phyloP scores from a whole-genome alignment of 2,329 filamentous ascomycete species.

The Pseudogymnoascus sp. region DNA sequence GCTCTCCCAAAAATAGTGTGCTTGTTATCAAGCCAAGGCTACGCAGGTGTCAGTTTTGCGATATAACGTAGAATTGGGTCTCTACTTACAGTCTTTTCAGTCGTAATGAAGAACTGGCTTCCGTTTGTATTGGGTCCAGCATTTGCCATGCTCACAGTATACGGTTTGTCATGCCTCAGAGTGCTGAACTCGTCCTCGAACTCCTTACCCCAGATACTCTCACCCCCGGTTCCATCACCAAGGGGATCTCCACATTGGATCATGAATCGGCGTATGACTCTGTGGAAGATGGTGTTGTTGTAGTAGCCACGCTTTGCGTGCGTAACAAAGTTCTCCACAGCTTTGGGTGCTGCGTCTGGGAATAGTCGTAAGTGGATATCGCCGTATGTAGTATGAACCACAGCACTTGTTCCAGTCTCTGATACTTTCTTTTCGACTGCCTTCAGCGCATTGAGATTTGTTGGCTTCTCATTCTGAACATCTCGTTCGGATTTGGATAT shows the following conservation, averaged over 20 bases:
- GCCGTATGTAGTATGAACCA: slow-evolving; percentile 86
- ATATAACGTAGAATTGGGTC: background rate
- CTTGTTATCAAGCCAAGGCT: slow-evolving; percentile 90
- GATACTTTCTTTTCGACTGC: slow-evolving; percentile 51
- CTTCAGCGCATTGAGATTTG: slow-evolving; percentile 50
- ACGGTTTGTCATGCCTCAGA: slow-evolving; percentile 89
- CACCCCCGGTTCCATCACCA: slow-evolving; percentile 82
- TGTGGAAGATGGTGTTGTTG: slow-evolving; percentile 95
- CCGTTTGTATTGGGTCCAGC: slow-evolving; percentile 92
- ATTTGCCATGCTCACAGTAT: slow-evolving; percentile 96
- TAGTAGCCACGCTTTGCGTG: slow-evolving; percentile 89
- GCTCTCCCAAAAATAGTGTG: slow-evolving; percentile 94
- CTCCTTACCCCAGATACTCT: slow-evolving; percentile 86
- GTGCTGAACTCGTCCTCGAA: slow-evolving; percentile 92
- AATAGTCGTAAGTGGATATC: slow-evolving; percentile 92
- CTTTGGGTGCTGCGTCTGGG: slow-evolving; percentile 84
- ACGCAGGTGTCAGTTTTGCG: slow-evolving; percentile 17
- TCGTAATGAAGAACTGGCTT: slow-evolving; percentile 97
- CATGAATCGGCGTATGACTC: slow-evolving; percentile 98
- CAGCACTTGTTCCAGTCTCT: slow-evolving; percentile 70
- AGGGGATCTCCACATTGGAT: slow-evolving; percentile 81
- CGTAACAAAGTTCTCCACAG: slow-evolving; percentile 95
- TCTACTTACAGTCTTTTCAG: slow-evolving; percentile 74
- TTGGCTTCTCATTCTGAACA: slow-evolving; percentile 90
- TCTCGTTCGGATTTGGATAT: slow-evolving; percentile 79